Evolutionary conservation across 2,329 filamentous ascomycete genomes (phyloP), one percentile per base, ranked within the genome.

Genomic region (Corinectria fuckeliana): DNA sequence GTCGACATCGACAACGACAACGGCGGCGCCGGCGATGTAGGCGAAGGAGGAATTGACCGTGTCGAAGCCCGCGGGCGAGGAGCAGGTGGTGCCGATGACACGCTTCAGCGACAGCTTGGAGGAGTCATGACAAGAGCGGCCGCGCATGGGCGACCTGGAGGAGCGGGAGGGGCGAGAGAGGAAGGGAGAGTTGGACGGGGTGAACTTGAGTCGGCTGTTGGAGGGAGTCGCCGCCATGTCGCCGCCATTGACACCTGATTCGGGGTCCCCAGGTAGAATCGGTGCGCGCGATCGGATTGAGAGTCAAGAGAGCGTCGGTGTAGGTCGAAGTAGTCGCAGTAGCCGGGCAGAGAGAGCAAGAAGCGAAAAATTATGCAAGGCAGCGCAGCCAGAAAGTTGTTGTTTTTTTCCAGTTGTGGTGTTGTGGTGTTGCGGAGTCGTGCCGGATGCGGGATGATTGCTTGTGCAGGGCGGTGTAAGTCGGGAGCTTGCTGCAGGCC

Each of bases 11-110:
- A 93, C 92, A 16, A 98, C 86, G 0, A 99, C 92, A n/a, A 92
- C 94, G 41, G 94, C 92, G 9, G 93, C 95, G 55, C 95, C 95
- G 8, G 95, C 94, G 63, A 93, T 93, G 74, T 96, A 95, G 55
- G 93, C 93, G 76, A 98, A 97, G 50, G 85, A 89, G 11, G 88
- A 86, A 38, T 89, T 81, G 60, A 94, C 87, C 64, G 86, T 88
- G 73, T 96, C 93, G 76, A 99, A 96, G 63, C 91, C 92, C 72
- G 91, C 93, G 38, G 92, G 89, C 4, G 91, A 91, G 66, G 82
- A 86, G 64, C 92, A 94, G 7, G 94, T 98, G 21, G 93, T 96
- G 45, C 95, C 95, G 70, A 98, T 91, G 57, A 98, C 92, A 63
- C 92, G 88, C 74, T 89, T 89, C 62, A 97, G 81, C 36, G 89